A percentile compares a stretch with the other conserved stretches of the same genome.
Conservation (phyloP, 2,329 filamentous ascomycete genomes). For the Emergomyces orientalis region DNA sequence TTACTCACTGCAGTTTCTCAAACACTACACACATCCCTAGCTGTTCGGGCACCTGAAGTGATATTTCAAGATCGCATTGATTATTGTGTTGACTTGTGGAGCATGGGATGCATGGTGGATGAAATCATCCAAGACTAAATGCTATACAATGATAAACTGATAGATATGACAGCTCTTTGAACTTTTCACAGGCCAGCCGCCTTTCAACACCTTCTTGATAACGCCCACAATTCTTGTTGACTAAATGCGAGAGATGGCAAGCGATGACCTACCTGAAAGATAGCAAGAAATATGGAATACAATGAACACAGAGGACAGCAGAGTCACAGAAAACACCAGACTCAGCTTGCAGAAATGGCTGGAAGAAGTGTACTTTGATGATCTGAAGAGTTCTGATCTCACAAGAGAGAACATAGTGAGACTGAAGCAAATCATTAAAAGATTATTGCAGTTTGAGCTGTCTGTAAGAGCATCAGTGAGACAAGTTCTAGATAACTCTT, state of each 20-base stretch:
- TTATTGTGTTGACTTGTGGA: conserved; percentile 33
- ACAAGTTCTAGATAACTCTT: conserved; percentile 21
- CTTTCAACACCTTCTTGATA: conserved; percentile 30
- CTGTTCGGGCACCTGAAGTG: conserved; percentile 31
- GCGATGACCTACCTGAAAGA: conserved; percentile 27
- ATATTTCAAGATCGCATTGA: conserved; percentile 31
- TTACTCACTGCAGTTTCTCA: conserved; percentile 16
- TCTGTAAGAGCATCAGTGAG: conserved; percentile 21
- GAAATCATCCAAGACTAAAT: neutral
- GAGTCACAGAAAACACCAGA: conserved; percentile 13
- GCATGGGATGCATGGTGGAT: conserved; percentile 31
- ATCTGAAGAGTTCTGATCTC: conserved; percentile 17
- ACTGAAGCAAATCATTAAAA: conserved; percentile 20
- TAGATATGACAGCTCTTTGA: conserved; percentile 28
- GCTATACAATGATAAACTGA: neutral
- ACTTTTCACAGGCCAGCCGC: conserved; percentile 31
- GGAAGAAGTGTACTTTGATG: conserved; percentile 32
- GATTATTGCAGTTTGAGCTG: conserved; percentile 11
- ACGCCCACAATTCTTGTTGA: conserved; percentile 26
- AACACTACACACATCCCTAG: conserved; percentile 28
- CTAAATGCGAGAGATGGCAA: conserved; percentile 31
- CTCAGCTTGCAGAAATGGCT: conserved; percentile 30
- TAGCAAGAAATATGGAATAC: conserved; percentile 25
- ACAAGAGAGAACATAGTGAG: conserved; percentile 20
- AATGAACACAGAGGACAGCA: conserved; percentile 17